phyloP scores from a whole-genome alignment of 495 filamentous ascomycete species.

The Astrothelium subdiscretum region DNA sequence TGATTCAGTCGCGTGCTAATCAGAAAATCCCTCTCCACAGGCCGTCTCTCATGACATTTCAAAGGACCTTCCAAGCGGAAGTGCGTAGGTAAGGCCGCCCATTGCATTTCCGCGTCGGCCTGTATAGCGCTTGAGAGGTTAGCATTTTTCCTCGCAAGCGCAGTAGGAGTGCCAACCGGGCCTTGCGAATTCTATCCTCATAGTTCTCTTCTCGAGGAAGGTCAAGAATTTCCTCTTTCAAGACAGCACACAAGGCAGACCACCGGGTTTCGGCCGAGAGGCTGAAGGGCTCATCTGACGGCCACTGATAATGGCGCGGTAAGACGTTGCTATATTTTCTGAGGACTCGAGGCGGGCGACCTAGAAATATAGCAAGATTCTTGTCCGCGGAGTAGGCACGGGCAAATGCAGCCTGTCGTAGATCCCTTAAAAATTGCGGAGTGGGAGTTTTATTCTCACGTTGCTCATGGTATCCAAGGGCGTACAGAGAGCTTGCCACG shows the following conservation, averaged over 20 bases:
- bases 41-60: conserved; percentile 18
- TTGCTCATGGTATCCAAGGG: conserved; percentile 35
- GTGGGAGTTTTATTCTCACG: conserved; percentile 21
- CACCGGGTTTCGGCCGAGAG: conserved; percentile 32
- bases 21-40: conserved; percentile 29
- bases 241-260: conserved; percentile 30
- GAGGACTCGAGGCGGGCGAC: conserved; percentile 34
- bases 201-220: conserved; percentile 27
- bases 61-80: conserved; percentile 8
- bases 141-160: neutral
- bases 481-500: conserved; percentile 33
- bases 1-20: conserved; percentile 31
- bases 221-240: conserved; percentile 34
- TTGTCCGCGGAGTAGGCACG: conserved; percentile 36
- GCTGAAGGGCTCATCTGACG: conserved; percentile 16
- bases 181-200: neutral
- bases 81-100: neutral
- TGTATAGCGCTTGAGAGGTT: neutral
- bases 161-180: neutral
- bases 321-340: conserved; percentile 4
- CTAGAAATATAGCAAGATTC: conserved; percentile 35
- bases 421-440: conserved; percentile 28
- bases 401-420: conserved; percentile 32
- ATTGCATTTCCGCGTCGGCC: neutral
- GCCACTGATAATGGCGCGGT: conserved; percentile 11